Base-by-base conservation (phyloP, 176 grass and related monocot genomes). In the Carex myosuroides region DNA sequence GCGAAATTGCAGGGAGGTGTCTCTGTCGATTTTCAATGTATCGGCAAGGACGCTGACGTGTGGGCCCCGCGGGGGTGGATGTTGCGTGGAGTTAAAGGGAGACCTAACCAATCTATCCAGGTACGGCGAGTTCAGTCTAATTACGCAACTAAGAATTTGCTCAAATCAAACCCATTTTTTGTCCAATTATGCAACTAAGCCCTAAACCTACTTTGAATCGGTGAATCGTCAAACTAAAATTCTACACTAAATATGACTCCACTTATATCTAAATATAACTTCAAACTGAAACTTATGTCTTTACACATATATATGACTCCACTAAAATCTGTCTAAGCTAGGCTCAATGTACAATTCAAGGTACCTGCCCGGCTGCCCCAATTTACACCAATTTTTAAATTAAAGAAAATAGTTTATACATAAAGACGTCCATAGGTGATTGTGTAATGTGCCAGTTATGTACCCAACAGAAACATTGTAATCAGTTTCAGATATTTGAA, bases 1-100 rank as follows among this genome's bases (percentile, higher is more conserved):
- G 55, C 91, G 8, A 66, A 88, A 56, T 84, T 97, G 82, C 85
- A 83, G 48, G 94, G 91, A 68, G 92, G 95, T 60, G 87, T 87
- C 16, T 86, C 84, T 3, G 44, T 87, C 35, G 89, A 94, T 81
- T 82, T 94, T 84, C 69, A 83, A 0, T 86, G 84, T 75, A 83
- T 22, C 5, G 67, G 66, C 67, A 52, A n/a, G 14, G 73, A 8
- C 32, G 18, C 6, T 30, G 37, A 0, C 58, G 46, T 57, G 13
- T 81, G 10, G 39, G 80, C 37, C 13, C 50, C 14, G 3, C 54
- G 60, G 7, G 32, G 64, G 4, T 98, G 95, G 95, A 79, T 89
- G 55, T 91, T 98, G 26, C 84, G 81, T 13, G 82, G 86, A 74
- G 79, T 98, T 24, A 83, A 75, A 0, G 92, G 95, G 5, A 89